phyloP scores from a whole-genome alignment of 129 eudicot species.

The Oenanthe sinensis region DNA sequence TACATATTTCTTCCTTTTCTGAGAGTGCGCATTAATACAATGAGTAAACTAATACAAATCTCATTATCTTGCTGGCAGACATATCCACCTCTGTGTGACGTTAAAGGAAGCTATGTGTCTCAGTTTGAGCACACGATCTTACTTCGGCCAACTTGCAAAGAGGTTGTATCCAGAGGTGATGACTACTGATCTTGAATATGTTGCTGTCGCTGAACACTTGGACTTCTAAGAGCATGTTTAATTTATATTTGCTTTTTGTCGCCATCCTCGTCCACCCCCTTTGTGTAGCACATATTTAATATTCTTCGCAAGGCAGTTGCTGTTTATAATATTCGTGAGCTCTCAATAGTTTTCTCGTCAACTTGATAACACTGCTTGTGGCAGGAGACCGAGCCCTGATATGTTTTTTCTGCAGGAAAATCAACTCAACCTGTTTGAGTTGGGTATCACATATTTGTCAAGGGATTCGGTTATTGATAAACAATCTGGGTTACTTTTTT shows the following conservation, averaged over 20 bases:
- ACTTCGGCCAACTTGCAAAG: conserved; percentile 98
- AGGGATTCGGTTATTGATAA: too few species aligned
- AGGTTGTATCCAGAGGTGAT: conserved; percentile 83
- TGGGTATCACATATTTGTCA: too few species aligned
- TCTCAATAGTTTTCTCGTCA: background rate
- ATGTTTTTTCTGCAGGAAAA: too few species aligned
- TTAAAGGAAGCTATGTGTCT: conserved; percentile 87
- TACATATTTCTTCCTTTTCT: background rate
- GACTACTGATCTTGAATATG: conserved; percentile 42
- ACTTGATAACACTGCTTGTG: background rate
- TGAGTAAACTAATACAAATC: background rate
- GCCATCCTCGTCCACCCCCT: background rate
- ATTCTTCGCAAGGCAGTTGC: background rate
- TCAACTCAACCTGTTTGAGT: too few species aligned
- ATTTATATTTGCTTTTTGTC: background rate
- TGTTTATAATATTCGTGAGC: background rate
- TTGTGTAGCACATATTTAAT: background rate
- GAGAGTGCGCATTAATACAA: background rate
- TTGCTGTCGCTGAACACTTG: background rate
- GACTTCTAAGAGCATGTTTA: background rate
- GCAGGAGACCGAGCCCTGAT: background rate
- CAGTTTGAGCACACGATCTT: conserved; percentile 94
- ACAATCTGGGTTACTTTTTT: too few species aligned
- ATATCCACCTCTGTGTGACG: conserved; percentile 91
- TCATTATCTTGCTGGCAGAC: conserved; percentile 45